Evolutionary conservation across 805 yeast genomes (phyloP), one percentile per base, ranked within the genome.

Genomic region (Candida alai): DNA sequence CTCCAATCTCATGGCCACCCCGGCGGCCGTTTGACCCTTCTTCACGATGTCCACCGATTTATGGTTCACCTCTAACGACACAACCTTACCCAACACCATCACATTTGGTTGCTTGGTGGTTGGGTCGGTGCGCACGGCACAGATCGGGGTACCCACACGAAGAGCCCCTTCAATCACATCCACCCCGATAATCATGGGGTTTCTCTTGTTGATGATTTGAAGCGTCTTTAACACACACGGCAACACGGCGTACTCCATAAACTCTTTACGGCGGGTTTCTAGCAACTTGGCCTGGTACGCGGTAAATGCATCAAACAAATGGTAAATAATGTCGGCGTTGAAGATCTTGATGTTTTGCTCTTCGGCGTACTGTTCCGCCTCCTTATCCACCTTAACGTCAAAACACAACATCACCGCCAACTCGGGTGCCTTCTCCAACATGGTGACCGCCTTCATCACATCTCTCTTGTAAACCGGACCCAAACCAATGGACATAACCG

Each of bases 121-220:
- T 27, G 97, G 96, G 56, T 90, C 96, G 27, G 70, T 67, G 60
- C 87, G 88, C 29, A 93, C 97, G 18, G 90, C 88, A 68, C 95
- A 83, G 40, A 93, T 86, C 43, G 99, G 98, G 5, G 98, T 89
- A 39, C 98, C 98, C 27, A 84, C 62, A 43, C 89, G 78, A 27
- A 93, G 74, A 30, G 83, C 70, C 53, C 99, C 99, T 57, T 93
- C 97, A 28, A 76, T 61, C 40, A 93, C 95, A 58, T 93, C 99
- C 39, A 93, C 97, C 78, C 99, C 99, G 55, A 93, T 85, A 56
- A 93, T 89, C 97, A 93, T 93, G 43, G 99, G 99, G 61, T 89
- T 87, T 67, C 98, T 85, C 70, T 90, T 90, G 80, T 93, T 93
- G 62, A 93, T 93, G 56, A 93, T 86, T 70, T 93, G 97, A 47